Conservation (phyloP, 1,284 basidiomycete species). For the Puccinia hordei region DNA sequence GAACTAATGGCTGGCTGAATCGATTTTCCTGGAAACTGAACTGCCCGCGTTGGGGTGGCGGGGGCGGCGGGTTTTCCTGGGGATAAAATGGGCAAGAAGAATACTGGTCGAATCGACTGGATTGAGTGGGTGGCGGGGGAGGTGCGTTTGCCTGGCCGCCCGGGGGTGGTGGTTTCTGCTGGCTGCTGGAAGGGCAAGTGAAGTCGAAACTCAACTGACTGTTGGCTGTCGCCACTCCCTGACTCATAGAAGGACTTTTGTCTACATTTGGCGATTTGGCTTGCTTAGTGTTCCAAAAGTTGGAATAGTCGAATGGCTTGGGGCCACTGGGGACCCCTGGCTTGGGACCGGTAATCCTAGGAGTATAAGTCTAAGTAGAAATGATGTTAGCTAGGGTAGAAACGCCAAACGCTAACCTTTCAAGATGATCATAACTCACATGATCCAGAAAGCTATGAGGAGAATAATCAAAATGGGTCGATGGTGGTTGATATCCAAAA, state of each 20-base stretch:
- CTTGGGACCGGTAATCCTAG: background rate
- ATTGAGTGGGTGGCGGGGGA: background rate
- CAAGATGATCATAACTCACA: background rate
- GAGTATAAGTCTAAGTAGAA: background rate
- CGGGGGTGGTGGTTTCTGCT: background rate
- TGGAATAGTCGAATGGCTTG: slow-evolving; percentile 14
- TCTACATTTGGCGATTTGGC: background rate
- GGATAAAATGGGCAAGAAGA: background rate
- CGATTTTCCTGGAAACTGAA: background rate
- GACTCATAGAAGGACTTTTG: background rate
- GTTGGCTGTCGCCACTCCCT: background rate
- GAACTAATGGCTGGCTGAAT: background rate
- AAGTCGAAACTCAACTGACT: background rate
- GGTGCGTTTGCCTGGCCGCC: background rate
- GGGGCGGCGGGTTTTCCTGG: slow-evolving; percentile 3
- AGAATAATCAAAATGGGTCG: background rate
- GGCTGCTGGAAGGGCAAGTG: background rate
- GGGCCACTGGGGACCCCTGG: background rate
- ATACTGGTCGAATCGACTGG: background rate
- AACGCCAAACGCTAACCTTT: too few relatives aligned
- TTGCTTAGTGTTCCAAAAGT: slow-evolving; percentile 10
- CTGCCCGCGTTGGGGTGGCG: background rate
- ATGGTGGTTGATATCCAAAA: background rate
- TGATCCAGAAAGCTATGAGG: background rate
- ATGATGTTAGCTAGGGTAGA: too few relatives aligned